Percentiles rank a stretch among this genome's conserved stretches.
Conservation (phyloP, 2,329 filamentous ascomycete genomes). For the Fusarium sp. region DNA sequence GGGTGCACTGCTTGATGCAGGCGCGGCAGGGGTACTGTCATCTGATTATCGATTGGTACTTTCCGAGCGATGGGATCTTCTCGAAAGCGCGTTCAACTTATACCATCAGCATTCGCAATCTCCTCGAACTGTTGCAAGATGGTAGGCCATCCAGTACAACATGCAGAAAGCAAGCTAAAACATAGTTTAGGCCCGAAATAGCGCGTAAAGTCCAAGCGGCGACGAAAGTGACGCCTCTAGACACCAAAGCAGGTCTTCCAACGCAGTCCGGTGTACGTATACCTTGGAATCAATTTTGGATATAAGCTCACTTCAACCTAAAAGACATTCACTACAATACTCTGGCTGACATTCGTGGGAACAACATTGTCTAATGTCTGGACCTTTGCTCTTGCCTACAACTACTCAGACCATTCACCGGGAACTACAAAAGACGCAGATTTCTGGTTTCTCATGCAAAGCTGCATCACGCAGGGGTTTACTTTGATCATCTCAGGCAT, state of each 20-base stretch:
- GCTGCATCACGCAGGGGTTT: background rate
- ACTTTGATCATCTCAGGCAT: accelerated
- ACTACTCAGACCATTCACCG: background rate
- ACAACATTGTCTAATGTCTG: background rate
- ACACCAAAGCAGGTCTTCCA: background rate
- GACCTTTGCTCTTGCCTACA: background rate
- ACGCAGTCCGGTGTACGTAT: background rate
- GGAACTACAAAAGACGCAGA: background rate
- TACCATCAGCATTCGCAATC: background rate
- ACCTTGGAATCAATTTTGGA: accelerated
- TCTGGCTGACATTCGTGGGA: background rate
- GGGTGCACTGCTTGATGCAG: background rate
- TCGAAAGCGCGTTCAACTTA: background rate
- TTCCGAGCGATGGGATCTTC: background rate
- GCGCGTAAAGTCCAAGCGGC: background rate
- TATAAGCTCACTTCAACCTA: accelerated
- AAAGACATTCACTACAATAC: background rate
- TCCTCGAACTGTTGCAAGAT: background rate
- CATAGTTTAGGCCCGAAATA: accelerated
- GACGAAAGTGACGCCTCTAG: accelerated
- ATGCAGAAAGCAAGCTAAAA: accelerated
- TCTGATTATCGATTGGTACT: background rate
- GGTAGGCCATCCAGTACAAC: accelerated
- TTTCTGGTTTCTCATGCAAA: background rate
- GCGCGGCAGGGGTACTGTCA: background rate